These are phyloP conservation scores for Polytolypa hystricis DNA, from an alignment of 2,329 filamentous ascomycete genomes.

Conservation along the genomic window DNA sequence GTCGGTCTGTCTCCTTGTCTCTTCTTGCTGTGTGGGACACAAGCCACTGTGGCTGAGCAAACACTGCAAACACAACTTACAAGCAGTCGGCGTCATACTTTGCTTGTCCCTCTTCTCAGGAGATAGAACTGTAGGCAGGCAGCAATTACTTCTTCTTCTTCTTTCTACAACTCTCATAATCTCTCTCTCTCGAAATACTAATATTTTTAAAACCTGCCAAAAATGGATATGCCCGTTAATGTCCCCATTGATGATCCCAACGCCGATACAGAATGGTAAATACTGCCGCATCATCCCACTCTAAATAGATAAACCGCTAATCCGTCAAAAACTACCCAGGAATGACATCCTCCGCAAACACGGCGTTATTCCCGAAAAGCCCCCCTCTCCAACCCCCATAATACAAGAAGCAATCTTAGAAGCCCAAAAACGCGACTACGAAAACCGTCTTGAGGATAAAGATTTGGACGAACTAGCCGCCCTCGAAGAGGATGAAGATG, in stretches of 20 bases:
- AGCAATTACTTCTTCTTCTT: conserved; percentile 1
- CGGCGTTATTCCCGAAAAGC: conserved; percentile 94
- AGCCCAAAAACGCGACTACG: conserved; percentile 71
- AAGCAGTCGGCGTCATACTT: conserved; percentile 1
- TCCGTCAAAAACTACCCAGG: conserved; percentile 54
- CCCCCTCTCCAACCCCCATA: conserved; percentile 85
- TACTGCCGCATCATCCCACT: conserved; percentile 9
- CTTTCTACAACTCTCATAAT: no score
- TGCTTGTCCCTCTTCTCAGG: no score
- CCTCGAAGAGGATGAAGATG: conserved; percentile 91
- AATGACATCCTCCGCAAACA: conserved; percentile 98
- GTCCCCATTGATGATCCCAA: conserved; percentile 93
- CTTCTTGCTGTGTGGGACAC: conserved; percentile 7
- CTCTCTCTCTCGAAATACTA: no score
- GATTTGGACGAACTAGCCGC: conserved; percentile 88
- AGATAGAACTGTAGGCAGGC: neutral
- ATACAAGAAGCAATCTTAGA: conserved; percentile 90
- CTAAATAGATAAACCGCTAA: conserved; percentile 6
- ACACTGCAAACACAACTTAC: conserved; percentile 12
- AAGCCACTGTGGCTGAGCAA: conserved; percentile 15
- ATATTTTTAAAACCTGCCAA: no score
- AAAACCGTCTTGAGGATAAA: conserved; percentile 88
- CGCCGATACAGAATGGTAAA: conserved; percentile 92
- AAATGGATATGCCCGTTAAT: conserved; percentile 49
- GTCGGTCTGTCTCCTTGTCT: no score